Conservation (phyloP, 768 basidiomycete genomes). For the Lactarius hatsudake region DNA sequence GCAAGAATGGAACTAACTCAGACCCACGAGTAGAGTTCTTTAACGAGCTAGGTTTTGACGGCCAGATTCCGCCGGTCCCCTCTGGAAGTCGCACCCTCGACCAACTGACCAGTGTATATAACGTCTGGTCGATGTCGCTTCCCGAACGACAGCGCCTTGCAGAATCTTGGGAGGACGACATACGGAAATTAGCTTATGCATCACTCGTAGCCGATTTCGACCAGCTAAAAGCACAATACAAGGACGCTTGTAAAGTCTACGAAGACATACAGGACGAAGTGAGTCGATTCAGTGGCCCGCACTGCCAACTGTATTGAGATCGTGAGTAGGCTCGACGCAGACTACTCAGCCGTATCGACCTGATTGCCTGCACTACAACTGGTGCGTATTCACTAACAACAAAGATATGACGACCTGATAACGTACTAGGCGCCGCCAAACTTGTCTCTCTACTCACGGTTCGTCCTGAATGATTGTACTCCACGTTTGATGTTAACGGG, state of each 20-base stretch:
- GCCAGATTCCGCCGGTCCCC: slow-evolving; percentile 41
- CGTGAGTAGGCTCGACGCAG: slow-evolving; percentile 49
- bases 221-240: slow-evolving; percentile 39
- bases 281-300: slow-evolving; percentile 19
- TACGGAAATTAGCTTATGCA: slow-evolving; percentile 35
- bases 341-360: slow-evolving; percentile 51
- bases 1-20: neutral
- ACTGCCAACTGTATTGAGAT: neutral
- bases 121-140: slow-evolving; percentile 55
- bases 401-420: neutral
- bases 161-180: slow-evolving; percentile 46
- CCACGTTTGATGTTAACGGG: neutral
- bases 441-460: slow-evolving; percentile 57
- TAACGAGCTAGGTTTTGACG: slow-evolving; percentile 35
- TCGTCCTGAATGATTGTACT: slow-evolving; percentile 5
- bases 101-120: slow-evolving; percentile 35
- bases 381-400: slow-evolving; percentile 40
- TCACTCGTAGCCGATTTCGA: slow-evolving; percentile 45
- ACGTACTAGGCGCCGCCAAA: slow-evolving; percentile 59
- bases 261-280: slow-evolving; percentile 54
- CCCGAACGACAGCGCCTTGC: slow-evolving; percentile 48
- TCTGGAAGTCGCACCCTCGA: slow-evolving; percentile 36
- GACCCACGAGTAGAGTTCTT: slow-evolving; percentile 36
- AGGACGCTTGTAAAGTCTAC: slow-evolving; percentile 38
- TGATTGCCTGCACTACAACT: slow-evolving; percentile 77